A percentile compares a stretch with the other conserved stretches of the same genome.
Evolutionary conservation across 2,329 filamentous ascomycete genomes (phyloP).

Genomic region (Arthrobotrys entomopaga): DNA sequence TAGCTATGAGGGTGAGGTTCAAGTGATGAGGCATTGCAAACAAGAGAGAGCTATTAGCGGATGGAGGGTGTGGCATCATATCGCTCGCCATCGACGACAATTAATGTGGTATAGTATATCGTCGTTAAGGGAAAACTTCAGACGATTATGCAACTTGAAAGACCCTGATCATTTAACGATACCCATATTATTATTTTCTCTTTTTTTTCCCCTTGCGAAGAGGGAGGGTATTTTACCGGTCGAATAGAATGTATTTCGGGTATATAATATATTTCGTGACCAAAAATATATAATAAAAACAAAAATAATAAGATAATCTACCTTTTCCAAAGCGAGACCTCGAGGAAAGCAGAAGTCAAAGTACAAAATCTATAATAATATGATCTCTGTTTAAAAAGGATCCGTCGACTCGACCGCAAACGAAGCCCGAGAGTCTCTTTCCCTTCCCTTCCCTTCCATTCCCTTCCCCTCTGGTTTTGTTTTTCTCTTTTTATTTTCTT

Average conservation of each 20-base stretch:
- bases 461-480: neutral
- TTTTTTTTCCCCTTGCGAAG: no score
- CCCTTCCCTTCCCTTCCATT: neutral
- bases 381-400: conserved; percentile 24
- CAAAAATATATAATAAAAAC: neutral
- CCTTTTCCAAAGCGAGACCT: no score
- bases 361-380: no score
- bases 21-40: conserved; percentile 1
- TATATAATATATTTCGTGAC: conserved; percentile 33
- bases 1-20: no score
- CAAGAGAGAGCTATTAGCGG: no score
- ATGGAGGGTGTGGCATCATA: neutral
- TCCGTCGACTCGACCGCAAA: neutral
- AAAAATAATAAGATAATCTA: conserved; percentile 17
- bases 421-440: neutral
- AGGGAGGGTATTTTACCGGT: conserved; percentile 46
- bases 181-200: no score
- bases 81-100: neutral
- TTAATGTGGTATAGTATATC: no score
- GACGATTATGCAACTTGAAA: conserved; percentile 52
- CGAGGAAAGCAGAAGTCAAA: conserved; percentile 4
- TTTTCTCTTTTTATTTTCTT: neutral
- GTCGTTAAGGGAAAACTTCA: conserved; percentile 48
- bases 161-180: conserved; percentile 48
- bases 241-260: conserved; percentile 47